phyloP scores from a whole-genome alignment of 2,329 filamentous ascomycete genomes.

The Diplodia corticola region DNA sequence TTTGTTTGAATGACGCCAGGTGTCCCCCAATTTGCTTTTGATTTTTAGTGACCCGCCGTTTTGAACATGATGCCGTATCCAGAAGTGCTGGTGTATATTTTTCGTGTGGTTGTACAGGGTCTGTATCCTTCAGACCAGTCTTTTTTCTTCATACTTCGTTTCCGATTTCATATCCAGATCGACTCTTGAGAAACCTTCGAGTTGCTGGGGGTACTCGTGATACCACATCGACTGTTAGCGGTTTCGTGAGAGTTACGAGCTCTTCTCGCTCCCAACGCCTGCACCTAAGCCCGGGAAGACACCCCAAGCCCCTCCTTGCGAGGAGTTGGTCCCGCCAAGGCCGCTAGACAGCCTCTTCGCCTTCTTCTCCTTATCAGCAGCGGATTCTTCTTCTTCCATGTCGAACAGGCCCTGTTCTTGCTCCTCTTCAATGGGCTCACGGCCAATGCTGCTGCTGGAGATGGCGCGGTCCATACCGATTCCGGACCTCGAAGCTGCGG shows the following conservation, averaged over 20 bases:
- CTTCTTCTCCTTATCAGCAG: conserved; percentile 7
- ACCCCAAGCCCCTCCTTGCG: conserved; percentile 6
- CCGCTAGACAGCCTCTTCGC: conserved; percentile 5
- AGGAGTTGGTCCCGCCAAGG: not conserved
- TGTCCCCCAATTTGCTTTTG: conserved; percentile 10
- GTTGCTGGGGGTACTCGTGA: not conserved
- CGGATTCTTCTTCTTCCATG: conserved; percentile 43
- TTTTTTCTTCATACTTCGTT: conserved; percentile 1
- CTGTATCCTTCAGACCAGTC: conserved; percentile 2
- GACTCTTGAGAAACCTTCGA: not conserved
- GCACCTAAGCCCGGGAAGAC: conserved; percentile 5
- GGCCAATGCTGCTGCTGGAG: conserved; percentile 40
- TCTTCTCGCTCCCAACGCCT: not conserved
- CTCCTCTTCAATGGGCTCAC: conserved; percentile 45
- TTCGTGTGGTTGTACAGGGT: conserved; percentile 14
- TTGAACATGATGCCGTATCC: conserved; percentile 15
- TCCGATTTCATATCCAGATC: not conserved
- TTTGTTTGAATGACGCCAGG: conserved; percentile 13
- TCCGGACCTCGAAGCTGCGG: conserved; percentile 26
- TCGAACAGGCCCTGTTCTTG: conserved; percentile 44
- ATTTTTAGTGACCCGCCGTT: conserved; percentile 7
- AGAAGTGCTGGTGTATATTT: conserved; percentile 11
- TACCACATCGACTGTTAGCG: not conserved
- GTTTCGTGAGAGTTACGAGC: not conserved
- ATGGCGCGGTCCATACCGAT: conserved; percentile 41